phyloP scores from a whole-genome alignment of 164 flowering plant genomes.

The Magnolia changhungtana region DNA sequence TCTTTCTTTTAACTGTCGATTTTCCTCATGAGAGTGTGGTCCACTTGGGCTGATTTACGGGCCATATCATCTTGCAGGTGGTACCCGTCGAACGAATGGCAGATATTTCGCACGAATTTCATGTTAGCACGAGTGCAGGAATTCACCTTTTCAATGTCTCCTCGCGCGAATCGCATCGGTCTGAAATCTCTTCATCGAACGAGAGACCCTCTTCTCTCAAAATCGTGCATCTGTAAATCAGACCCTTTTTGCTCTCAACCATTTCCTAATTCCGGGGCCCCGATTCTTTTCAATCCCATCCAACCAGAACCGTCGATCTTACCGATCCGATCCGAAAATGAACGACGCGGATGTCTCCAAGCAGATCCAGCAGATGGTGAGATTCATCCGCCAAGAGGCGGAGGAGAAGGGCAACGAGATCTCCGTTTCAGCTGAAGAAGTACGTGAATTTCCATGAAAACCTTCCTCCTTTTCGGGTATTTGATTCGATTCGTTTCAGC shows the following conservation, averaged over 20 bases:
- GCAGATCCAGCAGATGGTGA: slow-evolving; percentile 99
- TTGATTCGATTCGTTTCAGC: background rate
- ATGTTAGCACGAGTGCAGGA: background rate
- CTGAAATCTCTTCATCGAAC: background rate
- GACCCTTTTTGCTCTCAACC: background rate
- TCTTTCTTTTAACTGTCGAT: too few species aligned
- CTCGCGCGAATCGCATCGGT: background rate
- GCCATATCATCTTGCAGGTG: too few species aligned
- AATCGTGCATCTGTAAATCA: background rate
- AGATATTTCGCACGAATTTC: too few species aligned
- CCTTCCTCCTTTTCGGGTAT: background rate
- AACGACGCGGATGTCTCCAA: slow-evolving; percentile 84
- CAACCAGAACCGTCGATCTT: background rate
- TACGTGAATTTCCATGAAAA: slow-evolving; percentile 11
- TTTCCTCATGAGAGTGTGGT: too few species aligned
- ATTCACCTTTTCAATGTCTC: background rate
- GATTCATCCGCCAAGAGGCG: slow-evolving; percentile 94
- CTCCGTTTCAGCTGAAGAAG: slow-evolving; percentile 95
- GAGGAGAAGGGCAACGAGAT: slow-evolving; percentile 97
- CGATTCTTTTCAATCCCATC: background rate
- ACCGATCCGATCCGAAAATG: slow-evolving; percentile 40
- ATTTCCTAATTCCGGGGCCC: background rate
- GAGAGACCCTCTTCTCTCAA: background rate
- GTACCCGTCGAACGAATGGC: too few species aligned
- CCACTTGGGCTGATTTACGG: too few species aligned